These are phyloP conservation scores for Ceratobasidium sp. DNA, from an alignment of 1,284 basidiomycete species.

Conservation along the genomic window DNA sequence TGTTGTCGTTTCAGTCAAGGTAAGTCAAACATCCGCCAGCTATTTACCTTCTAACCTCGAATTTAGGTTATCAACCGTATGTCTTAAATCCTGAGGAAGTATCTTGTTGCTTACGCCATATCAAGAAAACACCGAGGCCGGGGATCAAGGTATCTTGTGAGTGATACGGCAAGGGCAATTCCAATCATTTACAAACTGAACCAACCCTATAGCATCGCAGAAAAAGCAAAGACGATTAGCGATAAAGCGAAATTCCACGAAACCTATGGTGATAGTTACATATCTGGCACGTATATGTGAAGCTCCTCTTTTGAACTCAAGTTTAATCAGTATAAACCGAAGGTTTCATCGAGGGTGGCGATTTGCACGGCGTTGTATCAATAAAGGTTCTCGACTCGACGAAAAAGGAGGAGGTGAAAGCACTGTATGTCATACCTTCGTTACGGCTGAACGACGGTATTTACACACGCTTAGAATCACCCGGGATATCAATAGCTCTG, in stretches of 20 bases:
- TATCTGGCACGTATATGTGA: background rate
- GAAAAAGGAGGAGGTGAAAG: conserved; percentile 16
- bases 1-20: conserved; percentile 4
- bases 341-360: conserved; percentile 21
- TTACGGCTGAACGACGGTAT: background rate
- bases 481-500: background rate
- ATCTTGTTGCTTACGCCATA: background rate
- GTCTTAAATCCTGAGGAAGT: background rate
- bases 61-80: conserved; percentile 7
- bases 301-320: background rate
- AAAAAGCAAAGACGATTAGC: background rate
- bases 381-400: conserved; percentile 1
- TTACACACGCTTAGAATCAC: conserved; percentile 6
- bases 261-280: conserved; percentile 5
- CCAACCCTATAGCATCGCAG: background rate
- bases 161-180: background rate
- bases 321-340: background rate
- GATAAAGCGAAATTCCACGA: conserved; percentile 1
- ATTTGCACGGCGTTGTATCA: conserved; percentile 9
- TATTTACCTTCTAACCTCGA: background rate
- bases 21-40: background rate
- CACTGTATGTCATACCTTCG: background rate
- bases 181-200: background rate
- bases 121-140: background rate
- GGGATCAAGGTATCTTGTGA: background rate